Evolutionary conservation across 2,329 filamentous ascomycete species (phyloP).

Genomic region (Phialophora expanda): DNA sequence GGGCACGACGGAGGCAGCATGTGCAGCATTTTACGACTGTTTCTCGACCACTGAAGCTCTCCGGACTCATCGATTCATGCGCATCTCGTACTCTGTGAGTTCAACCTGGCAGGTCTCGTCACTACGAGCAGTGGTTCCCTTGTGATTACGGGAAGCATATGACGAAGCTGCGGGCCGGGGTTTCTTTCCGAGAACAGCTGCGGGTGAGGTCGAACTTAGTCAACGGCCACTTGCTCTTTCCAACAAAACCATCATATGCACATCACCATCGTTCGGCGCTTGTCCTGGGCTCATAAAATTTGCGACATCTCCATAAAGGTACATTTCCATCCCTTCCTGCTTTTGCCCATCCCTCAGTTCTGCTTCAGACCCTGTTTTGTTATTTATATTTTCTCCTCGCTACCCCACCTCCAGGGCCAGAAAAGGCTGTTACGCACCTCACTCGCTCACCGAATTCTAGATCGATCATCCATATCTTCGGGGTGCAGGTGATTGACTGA

Average conservation of each 20-base stretch:
- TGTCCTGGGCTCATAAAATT: neutral
- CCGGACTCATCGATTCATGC: neutral
- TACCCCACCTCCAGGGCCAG: constrained; percentile 7
- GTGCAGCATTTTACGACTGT: neutral
- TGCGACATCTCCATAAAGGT: constrained; percentile 11
- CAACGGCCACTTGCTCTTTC: constrained; percentile 14
- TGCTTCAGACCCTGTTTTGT: constrained; percentile 3
- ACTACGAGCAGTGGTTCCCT: neutral
- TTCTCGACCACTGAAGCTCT: neutral
- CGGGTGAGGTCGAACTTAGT: neutral
- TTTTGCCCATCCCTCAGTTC: neutral
- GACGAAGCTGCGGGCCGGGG: constrained; percentile 7
- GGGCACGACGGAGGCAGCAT: neutral
- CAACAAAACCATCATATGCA: neutral
- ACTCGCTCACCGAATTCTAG: constrained; percentile 13
- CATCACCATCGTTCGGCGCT: constrained; percentile 6
- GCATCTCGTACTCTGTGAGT: neutral
- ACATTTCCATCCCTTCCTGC: constrained; percentile 8
- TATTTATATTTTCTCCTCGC: constrained; percentile 11
- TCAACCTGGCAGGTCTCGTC: neutral
- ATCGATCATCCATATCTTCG: neutral
- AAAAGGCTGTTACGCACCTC: constrained; percentile 10
- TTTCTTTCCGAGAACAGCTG: constrained; percentile 13
- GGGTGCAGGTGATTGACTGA: constrained; percentile 8
- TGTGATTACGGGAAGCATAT: neutral